Conservation (phyloP, 2,329 filamentous ascomycete species). For the Trichophyton rubrum region DNA sequence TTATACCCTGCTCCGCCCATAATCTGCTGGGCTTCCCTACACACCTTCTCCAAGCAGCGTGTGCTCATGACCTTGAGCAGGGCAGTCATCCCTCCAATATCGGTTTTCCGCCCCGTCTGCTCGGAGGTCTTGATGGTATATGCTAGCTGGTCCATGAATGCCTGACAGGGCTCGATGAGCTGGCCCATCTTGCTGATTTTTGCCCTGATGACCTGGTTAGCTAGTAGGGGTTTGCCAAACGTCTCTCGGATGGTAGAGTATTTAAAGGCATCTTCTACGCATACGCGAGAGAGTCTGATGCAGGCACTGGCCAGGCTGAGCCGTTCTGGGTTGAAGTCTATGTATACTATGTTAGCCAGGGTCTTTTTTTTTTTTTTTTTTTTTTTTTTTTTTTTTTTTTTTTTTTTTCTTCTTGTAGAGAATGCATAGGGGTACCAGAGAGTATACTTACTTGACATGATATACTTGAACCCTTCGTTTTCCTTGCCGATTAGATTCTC, state of each 20-base stretch:
- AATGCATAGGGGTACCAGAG: not conserved
- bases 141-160: conserved; percentile 50
- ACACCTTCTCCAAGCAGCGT: conserved; percentile 41
- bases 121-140: conserved; percentile 40
- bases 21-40: conserved; percentile 45
- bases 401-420: too few species aligned
- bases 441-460: conserved; percentile 48
- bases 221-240: conserved; percentile 46
- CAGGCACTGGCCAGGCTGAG: conserved; percentile 52
- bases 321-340: conserved; percentile 64
- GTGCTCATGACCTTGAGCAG: conserved; percentile 42
- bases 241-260: conserved; percentile 54
- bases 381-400: too few species aligned
- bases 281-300: conserved; percentile 50
- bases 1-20: conserved; percentile 43
- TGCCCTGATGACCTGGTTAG: conserved; percentile 46
- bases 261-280: conserved; percentile 47
- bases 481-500: conserved; percentile 58
- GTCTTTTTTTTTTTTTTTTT: too few species aligned
- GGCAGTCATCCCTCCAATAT: conserved; percentile 41
- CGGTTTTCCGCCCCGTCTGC: conserved; percentile 25
- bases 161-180: conserved; percentile 49
- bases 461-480: conserved; percentile 57
- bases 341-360: not conserved
- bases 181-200: conserved; percentile 49